Evolutionary conservation across 805 yeast genomes (phyloP), one percentile per base, ranked within the genome.

Genomic region (Wickerhamomyces bovis): DNA sequence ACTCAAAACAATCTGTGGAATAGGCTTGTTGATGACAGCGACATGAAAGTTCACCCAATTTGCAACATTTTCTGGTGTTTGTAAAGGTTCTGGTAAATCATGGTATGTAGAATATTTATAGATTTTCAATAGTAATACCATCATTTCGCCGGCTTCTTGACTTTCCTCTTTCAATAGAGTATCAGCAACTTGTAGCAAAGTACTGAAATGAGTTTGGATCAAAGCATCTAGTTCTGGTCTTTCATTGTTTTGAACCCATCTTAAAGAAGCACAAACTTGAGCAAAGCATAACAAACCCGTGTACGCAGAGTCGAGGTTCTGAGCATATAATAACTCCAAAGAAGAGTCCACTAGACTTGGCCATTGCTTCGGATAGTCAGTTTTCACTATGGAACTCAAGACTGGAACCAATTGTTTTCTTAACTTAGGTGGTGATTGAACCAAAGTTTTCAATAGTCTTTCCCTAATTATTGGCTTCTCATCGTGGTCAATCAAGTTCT

Each of bases 11-110:
- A 74, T 72, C 1, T 60, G 50, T 1, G 95, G 94, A 19, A 81
- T 67, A 9, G 69, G 70, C 67, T 79, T 73, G 52, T 76, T 76
- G 43, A 88, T 78, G 6, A 86, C 76, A 10, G 74, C 71, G 38
- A 87, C 82, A 55, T 89, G 92, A 52, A 94, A 76, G 44, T 80
- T 77, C 3, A 87, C 83, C 95, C 97, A 90, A 18, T 77, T 70
- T 36, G 73, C 63, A 58, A 81, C 62, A 46, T 68, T 52, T 49
- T 81, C 77, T 47, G 70, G 57, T 40, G 70, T 66, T 70, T 88
- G 82, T 60, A 83, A 67, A 19, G 78, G 75, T 2, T 66, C 71
- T 2, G 97, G 95, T 44, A 90, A 65, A 56, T 86, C 90, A 51
- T 75, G 76, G 60, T 75, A 81, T 4, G 92, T 81, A 38, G 81